phyloP scores from a whole-genome alignment of 768 basidiomycete genomes.

The Pleurotus platypus region DNA sequence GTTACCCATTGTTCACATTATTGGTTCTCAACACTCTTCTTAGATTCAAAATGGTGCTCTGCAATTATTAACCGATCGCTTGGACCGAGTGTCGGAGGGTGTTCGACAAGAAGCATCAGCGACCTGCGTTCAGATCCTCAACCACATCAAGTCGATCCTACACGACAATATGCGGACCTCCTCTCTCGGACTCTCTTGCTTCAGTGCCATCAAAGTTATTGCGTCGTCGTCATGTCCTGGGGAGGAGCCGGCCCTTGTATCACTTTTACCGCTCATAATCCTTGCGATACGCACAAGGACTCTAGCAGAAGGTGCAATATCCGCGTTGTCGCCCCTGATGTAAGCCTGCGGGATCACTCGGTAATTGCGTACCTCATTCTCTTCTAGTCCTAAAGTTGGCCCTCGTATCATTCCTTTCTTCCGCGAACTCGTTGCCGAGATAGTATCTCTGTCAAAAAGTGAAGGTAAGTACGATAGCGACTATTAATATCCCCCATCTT shows the following conservation, averaged over 20 bases:
- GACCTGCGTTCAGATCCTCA: constrained; percentile 51
- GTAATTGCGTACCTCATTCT: background rate
- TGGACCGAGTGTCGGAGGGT: constrained; percentile 54
- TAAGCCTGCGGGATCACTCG: constrained; percentile 30
- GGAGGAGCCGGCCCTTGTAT: constrained; percentile 65
- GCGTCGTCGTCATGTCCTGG: constrained; percentile 52
- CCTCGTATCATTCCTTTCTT: constrained; percentile 88
- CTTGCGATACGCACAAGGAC: constrained; percentile 37
- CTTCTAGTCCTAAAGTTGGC: constrained; percentile 64
- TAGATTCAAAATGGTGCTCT: constrained; percentile 63
- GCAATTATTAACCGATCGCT: constrained; percentile 61
- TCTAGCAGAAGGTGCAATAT: constrained; percentile 39
- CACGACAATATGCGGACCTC: constrained; percentile 32
- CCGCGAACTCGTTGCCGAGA: constrained; percentile 62
- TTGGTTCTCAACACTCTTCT: constrained; percentile 7
- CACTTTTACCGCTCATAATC: constrained; percentile 58
- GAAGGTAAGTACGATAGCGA: constrained; percentile 24
- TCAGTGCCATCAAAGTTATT: constrained; percentile 59
- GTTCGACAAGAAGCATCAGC: constrained; percentile 49
- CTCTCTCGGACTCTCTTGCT: constrained; percentile 40
- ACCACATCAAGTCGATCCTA: constrained; percentile 46
- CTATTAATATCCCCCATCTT: background rate
- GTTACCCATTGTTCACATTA: background rate
- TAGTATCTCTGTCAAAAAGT: constrained; percentile 43
- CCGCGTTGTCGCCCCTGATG: constrained; percentile 59